Conservation (phyloP, 192 early-diverging fungal species). For the Umbelopsis sp. region DNA sequence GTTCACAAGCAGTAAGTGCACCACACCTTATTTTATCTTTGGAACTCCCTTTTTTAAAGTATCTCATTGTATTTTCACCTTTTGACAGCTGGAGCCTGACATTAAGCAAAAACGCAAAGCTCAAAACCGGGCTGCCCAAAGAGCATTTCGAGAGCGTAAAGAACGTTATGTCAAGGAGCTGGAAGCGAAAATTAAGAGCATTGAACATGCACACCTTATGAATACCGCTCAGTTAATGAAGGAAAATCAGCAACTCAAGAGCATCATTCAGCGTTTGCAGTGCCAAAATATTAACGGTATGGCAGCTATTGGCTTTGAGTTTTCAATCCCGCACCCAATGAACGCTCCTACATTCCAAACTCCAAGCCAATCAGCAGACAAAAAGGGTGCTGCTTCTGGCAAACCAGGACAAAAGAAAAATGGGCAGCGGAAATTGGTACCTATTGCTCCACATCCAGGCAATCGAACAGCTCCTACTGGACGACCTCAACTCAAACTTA, state of each 20-base stretch:
- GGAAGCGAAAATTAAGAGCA: constrained; percentile 71
- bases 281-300: neutral
- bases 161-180: constrained; percentile 80
- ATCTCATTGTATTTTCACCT: neutral
- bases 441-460: constrained; percentile 11
- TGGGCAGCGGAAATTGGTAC: neutral
- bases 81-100: constrained; percentile 23
- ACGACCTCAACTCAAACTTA: constrained; percentile 4
- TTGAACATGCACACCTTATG: constrained; percentile 58
- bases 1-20: neutral
- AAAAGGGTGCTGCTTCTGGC: neutral
- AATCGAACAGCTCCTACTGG: neutral
- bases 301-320: neutral
- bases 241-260: constrained; percentile 15
- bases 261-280: neutral
- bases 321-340: constrained; percentile 9
- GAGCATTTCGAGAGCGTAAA: constrained; percentile 86
- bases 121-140: constrained; percentile 41
- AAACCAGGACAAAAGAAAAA: neutral
- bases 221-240: constrained; percentile 41
- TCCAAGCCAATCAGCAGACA: neutral
- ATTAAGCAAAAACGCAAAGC: constrained; percentile 34
- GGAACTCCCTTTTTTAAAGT: neutral
- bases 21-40: neutral
- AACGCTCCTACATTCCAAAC: neutral